These are phyloP conservation scores for Buddleja alternifolia DNA, from an alignment of 257 asterid species.

Conservation along the genomic window DNA sequence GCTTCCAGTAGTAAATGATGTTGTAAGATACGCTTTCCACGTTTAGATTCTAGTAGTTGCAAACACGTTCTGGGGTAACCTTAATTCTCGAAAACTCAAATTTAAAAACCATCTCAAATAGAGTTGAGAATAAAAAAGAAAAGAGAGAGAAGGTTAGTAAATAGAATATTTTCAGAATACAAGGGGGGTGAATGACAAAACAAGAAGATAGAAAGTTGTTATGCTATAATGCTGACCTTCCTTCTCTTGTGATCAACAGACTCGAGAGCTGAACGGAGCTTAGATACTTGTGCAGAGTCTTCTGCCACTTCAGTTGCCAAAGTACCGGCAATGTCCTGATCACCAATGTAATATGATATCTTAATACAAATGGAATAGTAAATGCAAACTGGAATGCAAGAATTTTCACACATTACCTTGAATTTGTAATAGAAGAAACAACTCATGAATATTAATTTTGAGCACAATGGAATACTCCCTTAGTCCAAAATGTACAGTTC, in stretches of 20 bases:
- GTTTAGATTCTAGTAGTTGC: constrained; percentile 8
- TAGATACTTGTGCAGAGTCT: constrained; percentile 90
- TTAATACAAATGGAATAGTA: constrained; percentile 3
- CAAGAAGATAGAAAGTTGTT: constrained; percentile 14
- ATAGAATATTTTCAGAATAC: background rate
- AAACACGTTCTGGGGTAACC: constrained; percentile 1
- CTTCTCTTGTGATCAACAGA: constrained; percentile 98
- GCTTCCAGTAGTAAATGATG: too few species aligned
- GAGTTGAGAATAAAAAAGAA: background rate
- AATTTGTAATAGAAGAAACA: background rate
- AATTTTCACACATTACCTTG: constrained; percentile 17
- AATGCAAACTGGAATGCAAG: constrained; percentile 7
- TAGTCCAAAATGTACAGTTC: too few species aligned
- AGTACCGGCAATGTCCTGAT: constrained; percentile 97
- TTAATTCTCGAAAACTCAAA: background rate
- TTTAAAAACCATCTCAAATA: constrained; percentile 5
- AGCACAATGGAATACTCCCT: too few species aligned
- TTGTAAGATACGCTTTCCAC: too few species aligned
- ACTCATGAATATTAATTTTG: background rate
- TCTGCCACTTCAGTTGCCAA: constrained; percentile 94
- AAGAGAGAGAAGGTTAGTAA: background rate
- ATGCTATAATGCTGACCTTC: constrained; percentile 56
- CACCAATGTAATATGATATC: constrained; percentile 28
- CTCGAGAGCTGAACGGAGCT: constrained; percentile 96
- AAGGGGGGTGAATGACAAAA: background rate